Evolutionary conservation across 2,329 filamentous ascomycete species (phyloP), one percentile per base, ranked within the genome.

Genomic region (Arthroderma sp.): DNA sequence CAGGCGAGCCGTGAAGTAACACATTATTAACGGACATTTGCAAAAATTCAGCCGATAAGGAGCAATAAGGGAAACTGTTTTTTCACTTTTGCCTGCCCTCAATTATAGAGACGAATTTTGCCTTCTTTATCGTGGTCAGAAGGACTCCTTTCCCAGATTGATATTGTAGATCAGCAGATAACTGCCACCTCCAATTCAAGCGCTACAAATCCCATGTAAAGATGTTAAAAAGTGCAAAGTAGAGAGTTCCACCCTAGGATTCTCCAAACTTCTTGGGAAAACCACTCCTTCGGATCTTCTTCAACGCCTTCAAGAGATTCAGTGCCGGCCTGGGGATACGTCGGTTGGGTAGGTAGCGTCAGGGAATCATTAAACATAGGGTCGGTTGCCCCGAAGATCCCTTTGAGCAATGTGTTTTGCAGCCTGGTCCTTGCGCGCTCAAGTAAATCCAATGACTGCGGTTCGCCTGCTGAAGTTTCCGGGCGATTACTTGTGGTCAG

Each of bases 241-340:
- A 52, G 36, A 31, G 73, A 54, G 41, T 78, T 73, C 75, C 75
- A 79, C 0, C 76, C 75, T 5, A 79, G 53, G 43, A 78, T 54
- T 43, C 65, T 59, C 76, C 76, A 80, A 2, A 78, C 57, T 50
- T 77, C 70, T 45, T 66, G 65, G 43, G 68, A 66, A 51, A 76
- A 78, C 72, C 73, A 77, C 10, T 74, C 68, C 3, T 65, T 53
- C 4, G 69, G 62, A 6, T 68, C 57, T 10, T 60, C 54, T 29
- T 69, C 60, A 4, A 63, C 62, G 2, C 2, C 38, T 33, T 41
- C 31, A 22, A 22, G 15, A 2, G 15, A 22, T 29, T n/a, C 31
- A n/a, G 8, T 15, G 10, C 9, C 40, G 8, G 8, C 29, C 2
- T 29, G 7, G 11, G 9, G 15, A n/a, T 38, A 43, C n/a, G 37